Evolutionary conservation across 306 rosid genomes (phyloP).

Genomic region (Malus fusca): DNA sequence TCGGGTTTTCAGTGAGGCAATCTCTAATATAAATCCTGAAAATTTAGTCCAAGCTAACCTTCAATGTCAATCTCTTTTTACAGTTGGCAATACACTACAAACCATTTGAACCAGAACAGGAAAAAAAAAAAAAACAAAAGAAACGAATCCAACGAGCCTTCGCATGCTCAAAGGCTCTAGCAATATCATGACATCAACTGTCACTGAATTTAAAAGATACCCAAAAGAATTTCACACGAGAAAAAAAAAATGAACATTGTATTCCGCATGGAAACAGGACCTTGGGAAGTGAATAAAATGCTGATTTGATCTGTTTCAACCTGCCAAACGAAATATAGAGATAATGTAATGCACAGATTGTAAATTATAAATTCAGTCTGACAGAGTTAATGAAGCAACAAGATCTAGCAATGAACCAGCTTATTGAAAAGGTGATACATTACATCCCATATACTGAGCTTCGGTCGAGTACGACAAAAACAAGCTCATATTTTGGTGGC

Average conservation of each 20-base stretch:
- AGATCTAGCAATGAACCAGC: neutral
- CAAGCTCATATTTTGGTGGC: neutral
- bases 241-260: neutral
- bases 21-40: too few relatives aligned
- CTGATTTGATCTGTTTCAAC: slow-evolving; percentile 79
- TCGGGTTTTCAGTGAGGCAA: too few relatives aligned
- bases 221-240: neutral
- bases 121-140: neutral
- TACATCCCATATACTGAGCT: neutral
- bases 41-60: too few relatives aligned
- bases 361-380: neutral
- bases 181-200: neutral
- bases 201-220: neutral
- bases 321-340: slow-evolving; percentile 28
- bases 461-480: neutral
- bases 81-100: neutral
- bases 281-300: slow-evolving; percentile 77
- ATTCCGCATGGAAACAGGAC: slow-evolving; percentile 23
- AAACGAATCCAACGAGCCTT: neutral
- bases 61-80: neutral
- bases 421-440: neutral
- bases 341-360: neutral
- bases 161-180: neutral
- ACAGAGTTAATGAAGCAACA: neutral
- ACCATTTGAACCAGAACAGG: neutral